Percentiles rank a stretch among this genome's conserved stretches.
Conservation (phyloP, 177 flowering plant species). For the Vitis hybrid region DNA sequence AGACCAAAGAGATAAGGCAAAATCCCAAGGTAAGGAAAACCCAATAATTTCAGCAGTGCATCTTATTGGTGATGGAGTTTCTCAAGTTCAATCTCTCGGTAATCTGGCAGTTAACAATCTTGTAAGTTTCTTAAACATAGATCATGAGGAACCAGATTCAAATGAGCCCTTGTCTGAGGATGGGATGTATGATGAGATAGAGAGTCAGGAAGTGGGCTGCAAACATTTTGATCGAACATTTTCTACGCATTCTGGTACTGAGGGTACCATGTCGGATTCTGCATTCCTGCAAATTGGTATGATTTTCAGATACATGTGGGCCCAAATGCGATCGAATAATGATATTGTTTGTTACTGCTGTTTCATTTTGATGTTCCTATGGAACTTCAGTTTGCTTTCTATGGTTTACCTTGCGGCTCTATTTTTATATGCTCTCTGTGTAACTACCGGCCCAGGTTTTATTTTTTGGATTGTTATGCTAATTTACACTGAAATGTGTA, state of each 20-base stretch:
- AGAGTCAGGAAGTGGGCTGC: constrained; percentile 40
- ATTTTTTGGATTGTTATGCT: constrained; percentile 88
- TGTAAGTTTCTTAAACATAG: constrained; percentile 77
- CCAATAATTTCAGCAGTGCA: constrained; percentile 83
- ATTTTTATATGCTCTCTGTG: constrained; percentile 92
- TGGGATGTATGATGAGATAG: constrained; percentile 50
- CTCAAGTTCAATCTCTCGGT: constrained; percentile 94
- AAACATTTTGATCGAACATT: constrained; percentile 42
- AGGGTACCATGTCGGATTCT: constrained; percentile 43
- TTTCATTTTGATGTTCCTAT: constrained; percentile 81
- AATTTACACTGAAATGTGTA: constrained; percentile 83
- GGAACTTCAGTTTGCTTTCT: constrained; percentile 98
- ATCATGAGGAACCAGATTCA: constrained; percentile 56
- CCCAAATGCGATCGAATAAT: constrained; percentile 83
- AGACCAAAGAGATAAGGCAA: constrained; percentile 35
- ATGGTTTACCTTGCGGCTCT: constrained; percentile 93
- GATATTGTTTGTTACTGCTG: constrained; percentile 93
- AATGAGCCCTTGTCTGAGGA: constrained; percentile 52
- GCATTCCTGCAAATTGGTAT: constrained; percentile 69
- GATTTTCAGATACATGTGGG: constrained; percentile 81
- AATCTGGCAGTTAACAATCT: constrained; percentile 90
- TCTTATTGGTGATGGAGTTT: constrained; percentile 92
- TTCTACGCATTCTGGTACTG: constrained; percentile 66
- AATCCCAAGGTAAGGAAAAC: constrained; percentile 53
- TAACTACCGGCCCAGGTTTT: constrained; percentile 80